Evolutionary conservation across 2,329 filamentous ascomycete genomes (phyloP).

Genomic region (Elsinoe batatas): DNA sequence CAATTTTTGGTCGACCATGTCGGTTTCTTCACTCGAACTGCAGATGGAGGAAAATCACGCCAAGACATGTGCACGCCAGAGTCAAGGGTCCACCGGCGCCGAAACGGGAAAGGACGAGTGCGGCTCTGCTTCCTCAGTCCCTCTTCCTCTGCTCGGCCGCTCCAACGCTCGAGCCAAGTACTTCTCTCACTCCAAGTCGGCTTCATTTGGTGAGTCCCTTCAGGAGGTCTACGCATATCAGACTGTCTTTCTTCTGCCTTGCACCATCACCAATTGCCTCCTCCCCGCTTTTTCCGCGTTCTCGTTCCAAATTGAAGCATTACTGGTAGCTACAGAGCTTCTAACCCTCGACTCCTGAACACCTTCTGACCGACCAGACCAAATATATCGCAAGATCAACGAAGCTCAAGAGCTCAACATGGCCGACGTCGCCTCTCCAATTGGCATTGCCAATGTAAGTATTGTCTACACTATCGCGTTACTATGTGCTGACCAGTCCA

Average conservation of each 20-base stretch:
- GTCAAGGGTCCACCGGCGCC: background rate
- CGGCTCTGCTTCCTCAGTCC: background rate
- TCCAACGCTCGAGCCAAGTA: constrained; percentile 11
- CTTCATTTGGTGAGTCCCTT: constrained; percentile 12
- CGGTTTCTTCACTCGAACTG: background rate
- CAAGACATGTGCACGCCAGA: background rate
- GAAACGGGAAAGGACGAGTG: background rate
- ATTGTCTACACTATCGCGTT: constrained; percentile 9
- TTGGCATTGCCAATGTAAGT: constrained; percentile 66
- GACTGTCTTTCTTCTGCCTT: background rate
- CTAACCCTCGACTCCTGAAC: background rate
- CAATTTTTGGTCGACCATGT: background rate
- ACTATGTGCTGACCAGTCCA: constrained; percentile 27
- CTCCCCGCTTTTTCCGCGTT: background rate
- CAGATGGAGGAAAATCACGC: constrained; percentile 11
- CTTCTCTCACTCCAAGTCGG: constrained; percentile 1
- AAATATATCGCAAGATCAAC: constrained; percentile 12
- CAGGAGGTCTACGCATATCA: background rate
- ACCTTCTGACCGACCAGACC: background rate
- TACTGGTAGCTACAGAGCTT: background rate
- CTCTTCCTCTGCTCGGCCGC: constrained; percentile 12
- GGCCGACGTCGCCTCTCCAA: constrained; percentile 56
- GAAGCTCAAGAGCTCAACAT: constrained; percentile 32
- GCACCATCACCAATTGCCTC: background rate
- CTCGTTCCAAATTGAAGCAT: background rate